phyloP scores from a whole-genome alignment of 768 basidiomycete species.

The Pleurotus platypus region DNA sequence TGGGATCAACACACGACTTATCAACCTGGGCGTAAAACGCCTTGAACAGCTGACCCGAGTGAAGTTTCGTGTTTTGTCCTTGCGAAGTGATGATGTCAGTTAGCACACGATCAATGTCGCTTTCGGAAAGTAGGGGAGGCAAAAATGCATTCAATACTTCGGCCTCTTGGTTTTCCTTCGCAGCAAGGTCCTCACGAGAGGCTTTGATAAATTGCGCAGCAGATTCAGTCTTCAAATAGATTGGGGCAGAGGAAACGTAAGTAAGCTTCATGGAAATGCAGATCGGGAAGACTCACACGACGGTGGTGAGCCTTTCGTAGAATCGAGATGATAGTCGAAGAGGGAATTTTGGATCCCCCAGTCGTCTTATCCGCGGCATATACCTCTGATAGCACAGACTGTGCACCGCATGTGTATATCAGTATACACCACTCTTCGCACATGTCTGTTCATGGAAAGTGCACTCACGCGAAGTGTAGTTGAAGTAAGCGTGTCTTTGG shows the following conservation, averaged over 20 bases:
- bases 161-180: slow-evolving; percentile 58
- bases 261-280: too few species aligned
- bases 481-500: slow-evolving; percentile 51
- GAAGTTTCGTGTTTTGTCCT: slow-evolving; percentile 25
- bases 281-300: slow-evolving; percentile 42
- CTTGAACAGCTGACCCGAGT: slow-evolving; percentile 54
- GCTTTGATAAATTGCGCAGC: slow-evolving; percentile 53
- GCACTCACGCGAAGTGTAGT: slow-evolving; percentile 53
- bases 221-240: slow-evolving; percentile 48
- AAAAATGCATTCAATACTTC: slow-evolving; percentile 50
- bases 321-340: slow-evolving; percentile 47
- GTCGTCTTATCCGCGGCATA: slow-evolving; percentile 62
- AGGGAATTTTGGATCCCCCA: slow-evolving; percentile 34
- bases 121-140: slow-evolving; percentile 56
- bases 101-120: slow-evolving; percentile 53
- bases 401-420: neutral
- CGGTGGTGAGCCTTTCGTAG: slow-evolving; percentile 55
- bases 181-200: slow-evolving; percentile 61
- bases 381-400: slow-evolving; percentile 71
- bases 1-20: slow-evolving; percentile 52
- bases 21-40: slow-evolving; percentile 61
- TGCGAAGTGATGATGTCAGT: slow-evolving; percentile 32
- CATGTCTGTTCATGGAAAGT: neutral
- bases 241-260: neutral
- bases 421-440: neutral